Evolutionary conservation across 345 rosid genomes (phyloP), one percentile per base, ranked within the genome.

Genomic region (Microthlaspi erraticum): DNA sequence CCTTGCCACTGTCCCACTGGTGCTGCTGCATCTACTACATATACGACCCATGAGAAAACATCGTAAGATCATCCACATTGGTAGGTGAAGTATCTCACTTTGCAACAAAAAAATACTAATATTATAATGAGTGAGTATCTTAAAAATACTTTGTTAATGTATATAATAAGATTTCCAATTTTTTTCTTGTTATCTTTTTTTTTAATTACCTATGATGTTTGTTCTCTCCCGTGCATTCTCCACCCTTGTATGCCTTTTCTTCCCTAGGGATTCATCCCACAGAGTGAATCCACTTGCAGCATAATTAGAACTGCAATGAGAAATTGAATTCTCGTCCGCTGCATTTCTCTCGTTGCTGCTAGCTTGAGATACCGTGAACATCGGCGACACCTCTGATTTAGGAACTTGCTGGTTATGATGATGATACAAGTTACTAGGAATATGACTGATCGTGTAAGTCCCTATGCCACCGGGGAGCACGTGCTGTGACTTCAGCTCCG

Each of bases 391-490:
- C 56, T 89, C 92, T 5, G 97, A 78, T 72, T 87, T 86, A 14
- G 85, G 90, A 64, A 76, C 66, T 64, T 74, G 71, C 4, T 66
- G 71, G 11, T 85, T 86, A 41, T 60, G 64, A 32, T 55, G 18
- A 62, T 60, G 51, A 38, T 65, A 39, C 1, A 78, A 80, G 71
- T 74, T 77, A 26, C 4, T 26, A 2, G 96, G 84, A 56, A 85
- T 58, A 59, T 85, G 96, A 70, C 89, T 86, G 57, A 89, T 87
- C 19, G 81, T 89, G 78, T 89, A 87, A 36, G 98, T 86, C 72
- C 93, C 98, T 50, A 89, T 86, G 34, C 98, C 98, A 55, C 96
- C 96, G 0, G 93, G 93, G 8, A 89, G 96, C 60, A 81, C 64
- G 62, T 81, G 81, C 2, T 80, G 81, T 2, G 85, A 86, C 77